These are phyloP conservation scores for Eutypa lata DNA, from an alignment of 2,329 filamentous ascomycete species.

Conservation along the genomic window DNA sequence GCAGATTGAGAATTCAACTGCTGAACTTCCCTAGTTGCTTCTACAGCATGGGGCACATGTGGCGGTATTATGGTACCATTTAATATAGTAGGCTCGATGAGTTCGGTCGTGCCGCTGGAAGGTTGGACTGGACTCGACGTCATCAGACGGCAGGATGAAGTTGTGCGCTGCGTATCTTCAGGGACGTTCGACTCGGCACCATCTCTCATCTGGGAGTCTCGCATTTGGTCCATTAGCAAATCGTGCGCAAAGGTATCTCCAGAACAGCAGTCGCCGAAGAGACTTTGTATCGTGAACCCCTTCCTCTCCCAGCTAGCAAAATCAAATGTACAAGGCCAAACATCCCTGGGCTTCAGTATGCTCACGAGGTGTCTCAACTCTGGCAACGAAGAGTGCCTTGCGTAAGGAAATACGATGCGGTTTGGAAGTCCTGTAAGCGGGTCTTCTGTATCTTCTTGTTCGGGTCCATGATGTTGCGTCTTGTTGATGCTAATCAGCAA, in stretches of 20 bases:
- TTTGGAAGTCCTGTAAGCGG: constrained; percentile 29
- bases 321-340: constrained; percentile 80
- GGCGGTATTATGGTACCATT: too few relatives aligned
- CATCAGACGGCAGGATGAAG: not conserved
- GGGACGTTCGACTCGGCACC: constrained; percentile 10
- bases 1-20: too few relatives aligned
- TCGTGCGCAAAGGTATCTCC: constrained; percentile 64
- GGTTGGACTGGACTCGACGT: constrained; percentile 2
- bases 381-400: constrained; percentile 80
- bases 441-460: constrained; percentile 1
- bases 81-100: too few relatives aligned
- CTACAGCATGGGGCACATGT: too few relatives aligned
- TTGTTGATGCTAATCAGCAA: constrained; percentile 2
- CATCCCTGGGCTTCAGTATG: constrained; percentile 67
- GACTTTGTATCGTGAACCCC: constrained; percentile 58
- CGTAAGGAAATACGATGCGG: constrained; percentile 71
- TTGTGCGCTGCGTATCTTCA: constrained; percentile 12
- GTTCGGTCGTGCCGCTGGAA: not conserved
- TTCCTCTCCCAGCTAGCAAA: constrained; percentile 57
- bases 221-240: constrained; percentile 44
- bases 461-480: constrained; percentile 9
- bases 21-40: too few relatives aligned
- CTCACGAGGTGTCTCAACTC: constrained; percentile 72
- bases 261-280: constrained; percentile 72
- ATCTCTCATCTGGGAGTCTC: constrained; percentile 1